Conservation (phyloP, 805 yeast species). For the Pichia ethanolica region DNA sequence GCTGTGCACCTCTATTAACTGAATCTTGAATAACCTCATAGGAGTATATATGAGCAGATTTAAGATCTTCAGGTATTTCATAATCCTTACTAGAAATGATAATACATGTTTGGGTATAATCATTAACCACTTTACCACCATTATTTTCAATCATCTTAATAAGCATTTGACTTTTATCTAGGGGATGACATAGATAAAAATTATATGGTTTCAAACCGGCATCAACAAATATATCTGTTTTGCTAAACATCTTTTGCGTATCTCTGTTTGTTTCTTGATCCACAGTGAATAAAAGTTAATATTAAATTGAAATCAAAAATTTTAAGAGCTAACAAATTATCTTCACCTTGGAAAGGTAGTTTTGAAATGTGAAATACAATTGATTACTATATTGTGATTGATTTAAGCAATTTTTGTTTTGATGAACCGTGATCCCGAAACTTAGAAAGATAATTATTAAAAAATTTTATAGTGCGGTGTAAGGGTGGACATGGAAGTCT, state of each 20-base stretch:
- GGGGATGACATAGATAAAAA: conserved; percentile 15
- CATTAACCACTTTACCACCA: conserved; percentile 16
- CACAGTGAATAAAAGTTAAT: too few species aligned
- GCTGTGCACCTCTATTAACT: conserved; percentile 12
- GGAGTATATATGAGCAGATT: conserved; percentile 13
- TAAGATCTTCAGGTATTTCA: conserved; percentile 10
- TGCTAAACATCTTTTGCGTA: background rate
- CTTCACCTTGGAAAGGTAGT: too few species aligned
- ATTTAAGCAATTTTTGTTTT: too few species aligned
- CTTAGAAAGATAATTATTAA: background rate
- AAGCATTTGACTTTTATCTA: conserved; percentile 8
- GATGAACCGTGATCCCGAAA: too few species aligned
- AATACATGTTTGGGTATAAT: conserved; percentile 11
- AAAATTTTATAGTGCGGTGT: conserved; percentile 6
- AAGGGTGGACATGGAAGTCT: background rate
- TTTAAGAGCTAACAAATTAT: background rate
- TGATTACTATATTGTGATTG: background rate
- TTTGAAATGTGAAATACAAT: background rate
- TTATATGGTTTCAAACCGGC: conserved; percentile 12
- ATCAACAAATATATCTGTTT: conserved; percentile 9
- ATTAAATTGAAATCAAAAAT: background rate
- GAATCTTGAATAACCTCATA: conserved; percentile 14
- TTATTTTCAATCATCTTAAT: conserved; percentile 9
- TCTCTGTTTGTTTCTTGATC: background rate
- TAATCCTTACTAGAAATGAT: conserved; percentile 9